These are phyloP conservation scores for Chenopodium quinoa DNA, from an alignment of 148 eudicot genomes.

Conservation along the genomic window DNA sequence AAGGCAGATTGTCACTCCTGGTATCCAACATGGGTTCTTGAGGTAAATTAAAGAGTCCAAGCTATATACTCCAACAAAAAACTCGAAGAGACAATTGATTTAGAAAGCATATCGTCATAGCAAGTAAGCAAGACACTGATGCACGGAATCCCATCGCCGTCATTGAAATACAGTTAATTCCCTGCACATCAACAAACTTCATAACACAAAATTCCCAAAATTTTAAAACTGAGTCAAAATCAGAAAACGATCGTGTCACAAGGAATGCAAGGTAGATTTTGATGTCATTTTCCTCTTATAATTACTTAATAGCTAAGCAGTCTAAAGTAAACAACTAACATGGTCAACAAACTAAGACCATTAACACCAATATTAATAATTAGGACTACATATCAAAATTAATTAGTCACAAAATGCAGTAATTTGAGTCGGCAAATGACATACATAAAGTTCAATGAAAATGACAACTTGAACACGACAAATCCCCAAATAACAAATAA, in stretches of 20 bases:
- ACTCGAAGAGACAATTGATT: neutral
- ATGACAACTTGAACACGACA: slow-evolving; percentile 16
- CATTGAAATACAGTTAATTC: no score
- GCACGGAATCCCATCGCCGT: neutral
- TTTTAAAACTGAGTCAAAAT: neutral
- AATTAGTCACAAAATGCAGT: slow-evolving; percentile 16
- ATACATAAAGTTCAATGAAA: neutral
- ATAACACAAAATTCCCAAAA: no score
- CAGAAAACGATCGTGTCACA: neutral
- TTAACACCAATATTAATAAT: neutral
- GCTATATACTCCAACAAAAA: neutral
- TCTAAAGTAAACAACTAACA: neutral
- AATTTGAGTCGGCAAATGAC: neutral
- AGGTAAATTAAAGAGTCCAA: neutral
- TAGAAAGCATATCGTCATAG: neutral
- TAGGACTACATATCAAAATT: neutral
- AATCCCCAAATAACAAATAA: neutral
- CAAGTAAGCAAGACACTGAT: neutral
- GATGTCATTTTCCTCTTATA: no score
- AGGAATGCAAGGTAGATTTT: neutral
- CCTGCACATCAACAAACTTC: no score
- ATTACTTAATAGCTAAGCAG: neutral
- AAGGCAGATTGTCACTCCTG: neutral
- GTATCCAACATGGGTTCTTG: neutral
- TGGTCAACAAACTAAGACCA: slow-evolving; percentile 3